phyloP scores from a whole-genome alignment of 208 protist species.

The Spongospora subterranea region DNA sequence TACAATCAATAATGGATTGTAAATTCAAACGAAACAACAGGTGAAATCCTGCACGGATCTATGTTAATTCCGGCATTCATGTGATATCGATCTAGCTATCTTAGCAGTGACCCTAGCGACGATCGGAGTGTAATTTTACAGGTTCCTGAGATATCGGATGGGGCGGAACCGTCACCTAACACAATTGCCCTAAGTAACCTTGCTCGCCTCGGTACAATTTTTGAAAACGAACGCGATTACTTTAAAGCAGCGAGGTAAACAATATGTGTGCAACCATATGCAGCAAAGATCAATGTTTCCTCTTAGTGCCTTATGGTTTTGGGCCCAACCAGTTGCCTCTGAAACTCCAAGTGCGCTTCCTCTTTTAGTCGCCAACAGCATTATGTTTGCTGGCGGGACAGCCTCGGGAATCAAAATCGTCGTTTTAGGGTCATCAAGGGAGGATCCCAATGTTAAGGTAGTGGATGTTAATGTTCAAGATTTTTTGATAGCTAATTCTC shows the following conservation, averaged over 20 bases:
- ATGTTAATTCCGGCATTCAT: not conserved
- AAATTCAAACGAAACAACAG: not conserved
- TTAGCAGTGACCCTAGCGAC: slow-evolving; percentile 12
- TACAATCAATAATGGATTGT: slow-evolving; percentile 23
- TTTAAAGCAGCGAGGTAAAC: not conserved
- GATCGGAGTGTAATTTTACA: slow-evolving; percentile 37
- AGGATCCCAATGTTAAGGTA: not conserved
- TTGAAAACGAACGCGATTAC: not conserved
- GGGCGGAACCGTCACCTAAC: slow-evolving; percentile 54
- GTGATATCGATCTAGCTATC: not conserved
- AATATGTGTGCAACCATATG: not conserved
- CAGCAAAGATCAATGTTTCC: too few relatives aligned
- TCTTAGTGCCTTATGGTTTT: not conserved
- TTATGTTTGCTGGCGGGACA: slow-evolving; percentile 16
- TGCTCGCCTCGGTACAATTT: not conserved
- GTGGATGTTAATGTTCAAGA: not conserved
- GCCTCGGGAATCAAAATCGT: slow-evolving; percentile 21
- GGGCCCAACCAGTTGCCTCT: not conserved
- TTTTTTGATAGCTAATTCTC: not conserved
- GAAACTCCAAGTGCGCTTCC: not conserved
- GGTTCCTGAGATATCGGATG: slow-evolving; percentile 2
- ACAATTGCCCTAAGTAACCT: not conserved
- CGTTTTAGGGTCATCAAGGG: not conserved
- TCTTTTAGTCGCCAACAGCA: not conserved
- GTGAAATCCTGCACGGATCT: not conserved